Evolutionary conservation across 148 eudicot species (phyloP).

Genomic region (Cornus florida): DNA sequence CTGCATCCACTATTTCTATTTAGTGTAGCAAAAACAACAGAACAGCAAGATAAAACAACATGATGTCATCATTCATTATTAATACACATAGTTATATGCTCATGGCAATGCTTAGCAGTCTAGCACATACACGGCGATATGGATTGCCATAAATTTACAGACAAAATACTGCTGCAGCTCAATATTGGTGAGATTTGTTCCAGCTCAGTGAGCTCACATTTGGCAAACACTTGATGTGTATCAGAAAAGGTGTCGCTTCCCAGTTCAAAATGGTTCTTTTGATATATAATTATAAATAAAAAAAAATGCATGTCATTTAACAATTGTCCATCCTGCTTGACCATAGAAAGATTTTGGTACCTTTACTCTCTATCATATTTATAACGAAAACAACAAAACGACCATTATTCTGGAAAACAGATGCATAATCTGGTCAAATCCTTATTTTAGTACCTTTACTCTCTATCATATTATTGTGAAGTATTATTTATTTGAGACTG

Average conservation of each 20-base stretch:
- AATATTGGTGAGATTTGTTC: neutral
- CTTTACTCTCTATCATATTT: too few relatives aligned
- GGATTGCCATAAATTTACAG: neutral
- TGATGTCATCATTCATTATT: neutral
- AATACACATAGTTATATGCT: neutral
- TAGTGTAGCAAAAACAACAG: neutral
- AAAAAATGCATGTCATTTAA: too few relatives aligned
- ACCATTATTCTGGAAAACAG: neutral
- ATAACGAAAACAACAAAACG: neutral
- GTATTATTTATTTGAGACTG: neutral
- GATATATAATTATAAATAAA: too few relatives aligned
- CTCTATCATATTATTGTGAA: neutral
- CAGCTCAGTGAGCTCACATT: neutral
- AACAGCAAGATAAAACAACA: neutral
- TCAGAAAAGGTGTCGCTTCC: neutral
- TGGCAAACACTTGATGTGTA: neutral
- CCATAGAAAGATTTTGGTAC: neutral
- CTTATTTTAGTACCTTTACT: neutral
- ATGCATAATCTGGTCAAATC: neutral
- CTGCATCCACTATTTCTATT: neutral
- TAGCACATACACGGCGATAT: neutral
- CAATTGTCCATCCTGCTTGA: neutral
- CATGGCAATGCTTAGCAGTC: neutral
- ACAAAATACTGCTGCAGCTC: neutral
- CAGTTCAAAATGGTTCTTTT: neutral